Percentiles rank a stretch among this genome's conserved stretches.
These are phyloP conservation scores for Candida dajiaensis DNA, from an alignment of 805 yeast species.

Conservation along the genomic window DNA sequence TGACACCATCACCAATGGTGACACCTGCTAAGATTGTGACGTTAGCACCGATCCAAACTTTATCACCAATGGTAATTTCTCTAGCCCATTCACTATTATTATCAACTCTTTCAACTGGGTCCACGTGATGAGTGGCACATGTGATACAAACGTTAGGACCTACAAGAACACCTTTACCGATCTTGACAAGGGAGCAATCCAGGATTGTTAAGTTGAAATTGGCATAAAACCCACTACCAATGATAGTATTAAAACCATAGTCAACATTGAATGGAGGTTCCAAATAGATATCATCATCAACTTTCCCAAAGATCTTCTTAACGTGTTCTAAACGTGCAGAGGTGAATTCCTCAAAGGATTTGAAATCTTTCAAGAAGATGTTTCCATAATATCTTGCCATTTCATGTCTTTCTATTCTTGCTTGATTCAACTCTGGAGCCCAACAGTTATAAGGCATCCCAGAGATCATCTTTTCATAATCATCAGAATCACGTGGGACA, in stretches of 20 bases:
- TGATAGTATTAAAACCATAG: constrained; percentile 54
- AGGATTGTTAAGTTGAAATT: constrained; percentile 50
- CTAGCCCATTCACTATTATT: constrained; percentile 42
- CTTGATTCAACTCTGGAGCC: constrained; percentile 20
- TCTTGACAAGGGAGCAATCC: constrained; percentile 53
- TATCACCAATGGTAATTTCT: constrained; percentile 55
- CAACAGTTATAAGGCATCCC: constrained; percentile 7
- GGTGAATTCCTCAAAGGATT: constrained; percentile 22
- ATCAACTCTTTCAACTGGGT: constrained; percentile 35
- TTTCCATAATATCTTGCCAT: constrained; percentile 23
- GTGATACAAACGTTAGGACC: constrained; percentile 60
- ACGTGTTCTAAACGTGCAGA: constrained; percentile 34
- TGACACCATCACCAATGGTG: constrained; percentile 53
- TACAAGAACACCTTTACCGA: constrained; percentile 53
- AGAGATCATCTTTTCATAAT: constrained; percentile 10
- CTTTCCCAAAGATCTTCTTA: constrained; percentile 40
- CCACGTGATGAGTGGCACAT: constrained; percentile 63
- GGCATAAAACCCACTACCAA: constrained; percentile 55
- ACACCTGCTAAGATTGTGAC: constrained; percentile 58
- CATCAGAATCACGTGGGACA: constrained; percentile 17
- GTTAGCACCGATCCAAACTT: constrained; percentile 63
- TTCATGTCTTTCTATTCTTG: constrained; percentile 24
- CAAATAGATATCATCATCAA: constrained; percentile 33
- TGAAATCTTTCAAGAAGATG: constrained; percentile 20
- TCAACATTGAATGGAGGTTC: constrained; percentile 54